Evolutionary conservation across 2,329 filamentous ascomycete species (phyloP).

Genomic region (Colletotrichum echinochloae): DNA sequence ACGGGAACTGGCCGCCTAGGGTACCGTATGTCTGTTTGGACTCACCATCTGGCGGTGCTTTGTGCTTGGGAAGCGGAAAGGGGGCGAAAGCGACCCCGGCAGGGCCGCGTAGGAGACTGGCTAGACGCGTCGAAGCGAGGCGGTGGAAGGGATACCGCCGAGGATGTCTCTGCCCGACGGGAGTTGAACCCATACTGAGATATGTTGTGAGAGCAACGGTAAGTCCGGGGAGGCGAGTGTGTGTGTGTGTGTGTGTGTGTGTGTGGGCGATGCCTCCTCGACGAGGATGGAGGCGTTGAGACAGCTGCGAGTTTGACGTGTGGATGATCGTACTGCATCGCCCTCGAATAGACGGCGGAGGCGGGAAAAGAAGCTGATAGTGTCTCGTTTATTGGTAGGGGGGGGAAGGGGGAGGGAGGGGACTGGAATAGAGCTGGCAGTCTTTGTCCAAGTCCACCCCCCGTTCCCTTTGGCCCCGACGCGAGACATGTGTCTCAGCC

Average conservation of each 20-base stretch:
- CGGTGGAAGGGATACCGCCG: neutral
- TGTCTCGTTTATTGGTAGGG: neutral
- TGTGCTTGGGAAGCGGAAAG: neutral
- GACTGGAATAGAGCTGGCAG: neutral
- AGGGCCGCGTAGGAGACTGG: neutral
- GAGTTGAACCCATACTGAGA: neutral
- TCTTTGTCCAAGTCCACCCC: slow-evolving; percentile 9
- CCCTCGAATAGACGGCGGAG: slow-evolving; percentile 3
- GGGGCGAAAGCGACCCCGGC: neutral
- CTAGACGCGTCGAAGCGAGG: neutral
- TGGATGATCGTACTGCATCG: neutral
- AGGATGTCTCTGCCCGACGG: neutral
- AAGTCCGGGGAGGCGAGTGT: neutral
- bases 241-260: neutral
- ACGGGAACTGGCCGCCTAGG: neutral
- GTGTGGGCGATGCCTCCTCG: neutral
- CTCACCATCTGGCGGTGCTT: neutral
- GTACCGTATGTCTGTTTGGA: neutral
- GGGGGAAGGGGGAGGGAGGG: neutral
- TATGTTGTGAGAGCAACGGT: neutral
- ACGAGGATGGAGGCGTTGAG: neutral
- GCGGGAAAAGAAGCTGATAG: neutral
- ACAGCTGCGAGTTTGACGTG: neutral
- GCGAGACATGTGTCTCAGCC: slow-evolving; percentile 26
- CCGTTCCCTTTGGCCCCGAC: slow-evolving; percentile 1